Conservation (phyloP, 768 basidiomycete genomes). For the Termitomyces sp. region DNA sequence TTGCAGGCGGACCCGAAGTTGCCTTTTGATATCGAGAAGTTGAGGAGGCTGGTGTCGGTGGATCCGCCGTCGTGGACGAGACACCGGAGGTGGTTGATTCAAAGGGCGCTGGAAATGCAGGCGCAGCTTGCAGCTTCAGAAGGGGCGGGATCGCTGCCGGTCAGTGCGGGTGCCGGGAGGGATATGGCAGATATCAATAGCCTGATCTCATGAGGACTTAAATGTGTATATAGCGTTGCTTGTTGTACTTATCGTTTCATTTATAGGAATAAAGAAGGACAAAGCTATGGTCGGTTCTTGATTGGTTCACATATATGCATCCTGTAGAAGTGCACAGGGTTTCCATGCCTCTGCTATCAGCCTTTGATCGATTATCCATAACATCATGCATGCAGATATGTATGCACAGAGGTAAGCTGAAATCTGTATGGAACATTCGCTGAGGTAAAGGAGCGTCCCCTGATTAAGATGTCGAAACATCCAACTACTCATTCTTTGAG, state of each 20-base stretch:
- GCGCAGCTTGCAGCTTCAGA: neutral
- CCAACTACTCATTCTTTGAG: too few species aligned
- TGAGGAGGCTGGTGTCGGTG: constrained; percentile 26
- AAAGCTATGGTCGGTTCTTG: neutral
- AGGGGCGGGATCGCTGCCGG: neutral
- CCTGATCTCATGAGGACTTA: neutral
- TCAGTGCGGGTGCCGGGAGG: neutral
- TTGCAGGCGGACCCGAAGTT: constrained; percentile 22
- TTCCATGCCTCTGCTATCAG: neutral
- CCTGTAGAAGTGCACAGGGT: neutral
- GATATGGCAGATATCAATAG: neutral
- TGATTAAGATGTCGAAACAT: neutral
- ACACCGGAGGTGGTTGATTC: constrained; percentile 23
- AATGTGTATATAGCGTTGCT: neutral
- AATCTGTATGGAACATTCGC: neutral
- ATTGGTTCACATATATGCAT: neutral
- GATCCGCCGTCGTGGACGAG: constrained; percentile 24
- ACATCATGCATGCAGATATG: neutral
- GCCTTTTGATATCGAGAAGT: constrained; percentile 22
- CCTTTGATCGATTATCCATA: neutral
- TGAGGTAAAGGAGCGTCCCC: neutral
- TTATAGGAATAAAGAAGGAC: neutral
- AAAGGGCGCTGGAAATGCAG: constrained; percentile 2
- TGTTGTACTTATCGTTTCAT: neutral
- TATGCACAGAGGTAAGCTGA: neutral